These are phyloP conservation scores for Comarum palustre DNA, from an alignment of 306 rosid species.

Conservation along the genomic window DNA sequence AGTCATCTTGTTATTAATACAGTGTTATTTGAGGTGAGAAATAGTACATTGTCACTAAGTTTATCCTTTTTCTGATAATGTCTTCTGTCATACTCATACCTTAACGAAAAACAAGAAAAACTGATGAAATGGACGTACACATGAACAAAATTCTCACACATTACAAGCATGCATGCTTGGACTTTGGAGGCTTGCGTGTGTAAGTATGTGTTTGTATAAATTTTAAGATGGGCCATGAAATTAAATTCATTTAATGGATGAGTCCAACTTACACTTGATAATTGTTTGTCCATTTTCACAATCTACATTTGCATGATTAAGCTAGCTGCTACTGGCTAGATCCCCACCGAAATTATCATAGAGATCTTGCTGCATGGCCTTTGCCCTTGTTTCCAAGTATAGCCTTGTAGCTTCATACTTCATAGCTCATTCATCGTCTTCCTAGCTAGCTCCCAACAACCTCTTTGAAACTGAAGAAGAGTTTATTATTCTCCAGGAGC, in stretches of 20 bases:
- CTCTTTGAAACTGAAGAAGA: background rate
- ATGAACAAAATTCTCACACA: background rate
- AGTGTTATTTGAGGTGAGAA: background rate
- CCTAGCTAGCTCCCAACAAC: background rate
- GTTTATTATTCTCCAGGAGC: background rate
- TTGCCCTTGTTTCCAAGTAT: background rate
- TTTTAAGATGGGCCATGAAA: background rate
- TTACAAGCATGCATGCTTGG: background rate
- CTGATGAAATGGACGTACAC: background rate
- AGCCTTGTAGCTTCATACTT: background rate
- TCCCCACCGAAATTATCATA: background rate
- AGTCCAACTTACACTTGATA: background rate
- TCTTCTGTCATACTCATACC: background rate
- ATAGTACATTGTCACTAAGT: background rate
- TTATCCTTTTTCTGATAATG: background rate
- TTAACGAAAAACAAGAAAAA: background rate
- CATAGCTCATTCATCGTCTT: background rate
- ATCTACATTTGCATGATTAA: background rate
- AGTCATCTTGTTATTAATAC: too few species aligned
- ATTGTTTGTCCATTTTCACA: background rate
- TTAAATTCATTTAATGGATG: background rate
- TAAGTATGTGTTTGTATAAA: conserved; percentile 1
- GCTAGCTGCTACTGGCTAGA: background rate
- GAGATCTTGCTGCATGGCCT: background rate
- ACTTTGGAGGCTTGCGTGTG: background rate